Evolutionary conservation across 2,329 filamentous ascomycete species (phyloP).

Genomic region (Xylaria sp.): DNA sequence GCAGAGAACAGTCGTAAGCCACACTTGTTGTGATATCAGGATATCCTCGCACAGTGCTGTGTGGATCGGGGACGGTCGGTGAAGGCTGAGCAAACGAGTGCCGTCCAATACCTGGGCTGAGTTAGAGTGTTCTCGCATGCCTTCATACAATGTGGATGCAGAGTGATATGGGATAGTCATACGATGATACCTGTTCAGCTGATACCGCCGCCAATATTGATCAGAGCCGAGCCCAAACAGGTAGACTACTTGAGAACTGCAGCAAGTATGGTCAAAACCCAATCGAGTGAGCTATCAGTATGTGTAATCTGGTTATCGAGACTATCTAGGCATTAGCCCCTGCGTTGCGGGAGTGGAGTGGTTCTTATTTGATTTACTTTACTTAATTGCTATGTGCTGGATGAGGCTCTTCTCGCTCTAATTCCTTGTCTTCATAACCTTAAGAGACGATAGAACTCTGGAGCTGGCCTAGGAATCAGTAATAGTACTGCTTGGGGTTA

Average conservation of each 20-base stretch:
- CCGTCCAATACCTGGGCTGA: background rate
- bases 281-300: background rate
- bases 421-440: background rate
- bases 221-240: background rate
- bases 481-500: background rate
- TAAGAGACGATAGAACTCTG: background rate
- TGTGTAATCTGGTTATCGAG: background rate
- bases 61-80: background rate
- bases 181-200: background rate
- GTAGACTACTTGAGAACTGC: background rate
- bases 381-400: background rate
- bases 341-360: background rate
- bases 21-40: background rate
- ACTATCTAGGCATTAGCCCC: background rate
- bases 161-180: background rate
- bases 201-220: no score
- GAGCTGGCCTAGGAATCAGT: no score
- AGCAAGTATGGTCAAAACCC: background rate
- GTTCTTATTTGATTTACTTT: background rate
- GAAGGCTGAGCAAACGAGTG: background rate
- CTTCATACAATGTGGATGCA: background rate
- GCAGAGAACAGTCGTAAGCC: background rate
- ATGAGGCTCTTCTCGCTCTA: background rate
- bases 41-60: background rate
- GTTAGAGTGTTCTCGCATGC: background rate